Evolutionary conservation across 805 yeast species (phyloP).

Genomic region (Scheffersomyces lignosus): DNA sequence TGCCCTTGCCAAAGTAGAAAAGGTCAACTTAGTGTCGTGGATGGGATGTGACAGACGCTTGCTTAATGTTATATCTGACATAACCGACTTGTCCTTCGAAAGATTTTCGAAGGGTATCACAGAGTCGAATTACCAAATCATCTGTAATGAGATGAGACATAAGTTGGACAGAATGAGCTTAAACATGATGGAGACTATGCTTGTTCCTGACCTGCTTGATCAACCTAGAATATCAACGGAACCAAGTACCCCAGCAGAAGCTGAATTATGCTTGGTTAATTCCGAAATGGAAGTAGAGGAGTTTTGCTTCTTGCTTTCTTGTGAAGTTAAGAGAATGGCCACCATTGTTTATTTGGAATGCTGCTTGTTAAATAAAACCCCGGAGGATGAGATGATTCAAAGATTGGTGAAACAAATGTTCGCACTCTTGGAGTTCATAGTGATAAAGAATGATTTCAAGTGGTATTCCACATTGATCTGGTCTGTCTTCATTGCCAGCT

Average conservation of each 20-base stretch:
- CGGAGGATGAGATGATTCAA: conserved; percentile 17
- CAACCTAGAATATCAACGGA: background rate
- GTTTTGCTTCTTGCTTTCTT: conserved; percentile 24
- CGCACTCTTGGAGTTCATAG: conserved; percentile 22
- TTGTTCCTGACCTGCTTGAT: background rate
- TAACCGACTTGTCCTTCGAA: conserved; percentile 33
- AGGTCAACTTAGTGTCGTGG: conserved; percentile 24
- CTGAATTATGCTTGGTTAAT: background rate
- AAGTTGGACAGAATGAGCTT: conserved; percentile 14
- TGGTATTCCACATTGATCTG: conserved; percentile 33
- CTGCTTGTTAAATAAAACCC: conserved; percentile 24
- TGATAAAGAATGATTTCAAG: conserved; percentile 24
- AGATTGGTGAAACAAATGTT: conserved; percentile 15
- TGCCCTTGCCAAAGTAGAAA: conserved; percentile 5
- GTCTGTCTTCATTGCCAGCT: conserved; percentile 26
- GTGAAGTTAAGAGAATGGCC: conserved; percentile 27
- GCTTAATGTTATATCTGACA: conserved; percentile 25
- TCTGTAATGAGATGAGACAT: conserved; percentile 15
- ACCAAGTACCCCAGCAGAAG: background rate
- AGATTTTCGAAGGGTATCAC: conserved; percentile 13
- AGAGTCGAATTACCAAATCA: conserved; percentile 11
- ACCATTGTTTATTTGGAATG: conserved; percentile 26
- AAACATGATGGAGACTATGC: conserved; percentile 11
- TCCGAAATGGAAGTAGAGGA: conserved; percentile 14
- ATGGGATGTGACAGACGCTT: conserved; percentile 31